Base-by-base conservation (phyloP, 2,329 filamentous ascomycete genomes). In the Fusarium guadeloupense region DNA sequence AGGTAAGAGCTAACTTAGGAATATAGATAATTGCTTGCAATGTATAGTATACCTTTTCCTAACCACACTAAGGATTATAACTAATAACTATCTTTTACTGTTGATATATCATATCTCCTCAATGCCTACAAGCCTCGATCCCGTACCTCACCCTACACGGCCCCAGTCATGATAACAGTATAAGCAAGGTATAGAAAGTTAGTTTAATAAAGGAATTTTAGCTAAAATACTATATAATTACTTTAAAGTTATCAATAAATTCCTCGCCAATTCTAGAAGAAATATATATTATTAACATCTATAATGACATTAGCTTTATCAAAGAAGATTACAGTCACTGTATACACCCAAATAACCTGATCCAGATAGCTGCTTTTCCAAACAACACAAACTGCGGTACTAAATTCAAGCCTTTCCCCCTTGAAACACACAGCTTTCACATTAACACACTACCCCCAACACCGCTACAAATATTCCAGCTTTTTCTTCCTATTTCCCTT, bases 391-490 rank as follows among this genome's bases (percentile, higher is more conserved):
- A 7, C 7, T 34, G 9, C 9, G 20, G 16, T 1, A 16, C 25
- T 10, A 23, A 38, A n/a, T 37, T 38, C 43, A 37, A 38, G n/a
- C 33, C 33, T n/a, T 28, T n/a, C n/a, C n/a, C n/a, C n/a, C n/a
- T n/a, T n/a, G n/a, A n/a, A n/a, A n/a, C 16, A 38, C 33, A 21
- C 33, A n/a, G 28, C 43, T 21, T 47, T 19, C 7, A 30, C 5
- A 21, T 47, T 19, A 37, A 47, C 5, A 8, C 26, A 14, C 43
- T 47, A 10, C 34, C 33, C 17, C 14, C 20, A 9, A 10, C 13
- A 26, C 45, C 48, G 31, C 16, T 51, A 26, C 10, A 44, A 23
- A 28, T 51, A 19, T 51, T 51, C 31, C 17, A 51, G 33, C 31
- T 28, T 9, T 51, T 51, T 31, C 7, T 51, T 16, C 48, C 39